Evolutionary conservation across 1,284 basidiomycete genomes (phyloP), one percentile per base, ranked within the genome.

Genomic region (Cutaneotrichosporon sp.): DNA sequence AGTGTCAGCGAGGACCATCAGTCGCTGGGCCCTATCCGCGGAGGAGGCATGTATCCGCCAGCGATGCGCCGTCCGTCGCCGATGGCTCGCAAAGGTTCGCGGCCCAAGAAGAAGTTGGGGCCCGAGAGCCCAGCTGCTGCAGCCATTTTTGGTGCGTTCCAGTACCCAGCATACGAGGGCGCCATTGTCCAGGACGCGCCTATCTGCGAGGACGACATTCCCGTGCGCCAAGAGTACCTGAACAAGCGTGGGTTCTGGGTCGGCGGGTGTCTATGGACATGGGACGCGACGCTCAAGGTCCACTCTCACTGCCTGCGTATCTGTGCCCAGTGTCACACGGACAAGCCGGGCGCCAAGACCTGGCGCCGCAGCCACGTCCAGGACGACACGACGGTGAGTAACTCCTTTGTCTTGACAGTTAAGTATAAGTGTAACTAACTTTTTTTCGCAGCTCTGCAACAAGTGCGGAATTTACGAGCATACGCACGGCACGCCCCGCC

Each of bases 391-490:
- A 49, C 47, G n/a, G 50, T 52, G 34, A 52, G 50, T 49, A 15
- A n/a, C n/a, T n/a, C n/a, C n/a, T n/a, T n/a, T n/a, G n/a, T n/a
- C n/a, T n/a, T n/a, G n/a, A n/a, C n/a, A n/a, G n/a, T n/a, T n/a
- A n/a, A n/a, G n/a, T n/a, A n/a, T n/a, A n/a, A n/a, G n/a, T n/a
- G n/a, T n/a, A n/a, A 20, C 46, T 52, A 18, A 42, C 46, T 10
- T 30, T 30, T 10, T 30, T 30, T 5, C 18, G 2, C 44, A 55
- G 54, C 46, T 55, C 41, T 56, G 55, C 51, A 56, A 56, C 46
- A 56, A 52, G 41, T 56, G 55, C 37, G 55, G 55, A 10, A 56
- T 56, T 20, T 52, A 49, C 46, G 50, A 52, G 34, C 45, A 48
- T 40, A 56, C 55, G 26, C 51, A 56, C 46, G 21, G 30, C 12